Conservation (phyloP, 2,329 filamentous ascomycete genomes). For the Zelopaecilomyces penicillatus region DNA sequence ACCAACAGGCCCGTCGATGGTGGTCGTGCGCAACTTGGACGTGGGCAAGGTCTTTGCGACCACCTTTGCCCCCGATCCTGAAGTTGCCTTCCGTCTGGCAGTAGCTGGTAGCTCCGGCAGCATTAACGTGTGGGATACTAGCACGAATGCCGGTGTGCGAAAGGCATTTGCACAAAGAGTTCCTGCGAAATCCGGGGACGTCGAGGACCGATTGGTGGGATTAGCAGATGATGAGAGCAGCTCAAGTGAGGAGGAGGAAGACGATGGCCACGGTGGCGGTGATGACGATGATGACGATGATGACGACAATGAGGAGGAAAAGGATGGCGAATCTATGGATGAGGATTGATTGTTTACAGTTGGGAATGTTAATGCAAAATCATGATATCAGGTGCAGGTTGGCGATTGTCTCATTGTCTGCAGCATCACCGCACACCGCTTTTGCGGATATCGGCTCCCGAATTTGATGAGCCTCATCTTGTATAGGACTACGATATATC, state of each 20-base stretch:
- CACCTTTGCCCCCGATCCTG: conserved; percentile 78
- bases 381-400: no score
- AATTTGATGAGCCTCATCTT: no score
- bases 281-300: conserved; percentile 44
- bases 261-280: conserved; percentile 48
- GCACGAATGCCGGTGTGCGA: conserved; percentile 82
- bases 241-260: conserved; percentile 48
- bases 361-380: neutral
- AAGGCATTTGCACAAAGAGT: conserved; percentile 67
- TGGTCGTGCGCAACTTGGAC: conserved; percentile 83
- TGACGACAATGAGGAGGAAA: conserved; percentile 19
- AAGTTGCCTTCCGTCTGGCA: conserved; percentile 85
- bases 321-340: conserved; percentile 17
- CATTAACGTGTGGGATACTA: conserved; percentile 92
- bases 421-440: no score
- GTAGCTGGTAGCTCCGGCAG: conserved; percentile 91
- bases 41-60: conserved; percentile 93
- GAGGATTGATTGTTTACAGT: conserved; percentile 13
- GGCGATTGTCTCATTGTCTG: no score
- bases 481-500: no score
- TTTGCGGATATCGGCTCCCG: no score
- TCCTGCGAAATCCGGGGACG: conserved; percentile 47
- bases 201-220: conserved; percentile 70
- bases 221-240: conserved; percentile 62
- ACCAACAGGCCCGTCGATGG: conserved; percentile 73